These are phyloP conservation scores for Chlorella variabilis DNA, from an alignment of 163 green algal genomes.

Conservation along the genomic window DNA sequence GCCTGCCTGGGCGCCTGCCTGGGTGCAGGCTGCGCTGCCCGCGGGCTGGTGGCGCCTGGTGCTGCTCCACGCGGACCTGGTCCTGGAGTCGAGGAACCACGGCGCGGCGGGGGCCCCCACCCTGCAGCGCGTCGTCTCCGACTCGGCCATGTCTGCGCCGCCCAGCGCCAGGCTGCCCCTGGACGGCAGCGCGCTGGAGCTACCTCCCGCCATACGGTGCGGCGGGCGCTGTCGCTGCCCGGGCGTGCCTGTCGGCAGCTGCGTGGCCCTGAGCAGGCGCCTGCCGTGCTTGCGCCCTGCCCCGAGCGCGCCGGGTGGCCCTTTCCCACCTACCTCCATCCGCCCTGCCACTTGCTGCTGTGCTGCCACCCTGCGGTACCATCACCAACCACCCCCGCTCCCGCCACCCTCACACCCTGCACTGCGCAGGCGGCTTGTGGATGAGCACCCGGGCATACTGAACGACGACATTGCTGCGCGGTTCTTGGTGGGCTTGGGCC, in stretches of 20 bases:
- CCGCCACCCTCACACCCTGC: neutral
- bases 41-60: constrained; percentile 10
- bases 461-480: constrained; percentile 23
- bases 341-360: no score
- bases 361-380: neutral
- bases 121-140: constrained; percentile 11
- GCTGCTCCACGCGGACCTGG: constrained; percentile 22
- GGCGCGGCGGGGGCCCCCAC: neutral
- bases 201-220: constrained; percentile 9
- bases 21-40: neutral
- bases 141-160: neutral
- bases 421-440: constrained; percentile 6
- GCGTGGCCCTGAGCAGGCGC: no score
- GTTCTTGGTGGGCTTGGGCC: constrained; percentile 26
- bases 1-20: no score
- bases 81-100: constrained; percentile 6
- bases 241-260: no score
- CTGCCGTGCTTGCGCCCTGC: no score
- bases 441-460: neutral
- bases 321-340: no score
- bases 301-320: no score
- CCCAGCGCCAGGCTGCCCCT: neutral
- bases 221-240: no score
- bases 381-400: no score
- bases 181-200: neutral